phyloP scores from a whole-genome alignment of 352 stramenopile species.

The Phytophthora fragariaefolia region DNA sequence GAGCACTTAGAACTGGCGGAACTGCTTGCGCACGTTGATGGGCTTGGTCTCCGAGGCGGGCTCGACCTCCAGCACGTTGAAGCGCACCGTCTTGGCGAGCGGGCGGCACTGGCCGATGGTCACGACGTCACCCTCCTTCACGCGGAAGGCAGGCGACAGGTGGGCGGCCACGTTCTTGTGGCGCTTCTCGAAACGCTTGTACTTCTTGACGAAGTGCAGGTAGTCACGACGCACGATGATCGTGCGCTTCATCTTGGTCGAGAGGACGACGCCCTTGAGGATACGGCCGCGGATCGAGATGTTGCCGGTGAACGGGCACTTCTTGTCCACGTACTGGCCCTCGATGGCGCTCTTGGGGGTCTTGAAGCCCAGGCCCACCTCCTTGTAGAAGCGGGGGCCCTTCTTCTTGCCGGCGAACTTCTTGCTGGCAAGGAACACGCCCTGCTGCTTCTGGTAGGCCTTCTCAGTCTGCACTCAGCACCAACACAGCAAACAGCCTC shows the following conservation, averaged over 20 bases:
- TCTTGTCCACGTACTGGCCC: conserved; percentile 99
- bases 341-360: conserved; percentile 95
- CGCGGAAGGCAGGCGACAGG: conserved; percentile 97
- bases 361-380: conserved; percentile 99
- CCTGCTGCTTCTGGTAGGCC: conserved; percentile 99
- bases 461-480: conserved; percentile 93
- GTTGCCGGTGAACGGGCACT: conserved; percentile 99
- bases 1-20: conserved; percentile 97
- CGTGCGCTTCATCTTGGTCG: conserved; percentile 99
- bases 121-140: conserved; percentile 99
- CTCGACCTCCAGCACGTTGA: conserved; percentile 99
- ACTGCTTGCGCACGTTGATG: conserved; percentile 98
- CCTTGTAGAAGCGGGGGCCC: conserved; percentile 96
- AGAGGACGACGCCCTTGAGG: conserved; percentile 98
- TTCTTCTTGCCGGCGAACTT: conserved; percentile 95
- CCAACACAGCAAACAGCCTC: not conserved
- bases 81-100: conserved; percentile 99
- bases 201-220: conserved; percentile 99
- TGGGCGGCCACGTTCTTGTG: conserved; percentile 99
- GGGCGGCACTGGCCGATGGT: conserved; percentile 99
- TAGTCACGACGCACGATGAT: conserved; percentile 99
- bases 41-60: conserved; percentile 95
- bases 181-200: conserved; percentile 99
- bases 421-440: conserved; percentile 98
- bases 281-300: conserved; percentile 99